These are phyloP conservation scores for Saturnispora besseyi DNA, from an alignment of 805 yeast species.

Conservation along the genomic window DNA sequence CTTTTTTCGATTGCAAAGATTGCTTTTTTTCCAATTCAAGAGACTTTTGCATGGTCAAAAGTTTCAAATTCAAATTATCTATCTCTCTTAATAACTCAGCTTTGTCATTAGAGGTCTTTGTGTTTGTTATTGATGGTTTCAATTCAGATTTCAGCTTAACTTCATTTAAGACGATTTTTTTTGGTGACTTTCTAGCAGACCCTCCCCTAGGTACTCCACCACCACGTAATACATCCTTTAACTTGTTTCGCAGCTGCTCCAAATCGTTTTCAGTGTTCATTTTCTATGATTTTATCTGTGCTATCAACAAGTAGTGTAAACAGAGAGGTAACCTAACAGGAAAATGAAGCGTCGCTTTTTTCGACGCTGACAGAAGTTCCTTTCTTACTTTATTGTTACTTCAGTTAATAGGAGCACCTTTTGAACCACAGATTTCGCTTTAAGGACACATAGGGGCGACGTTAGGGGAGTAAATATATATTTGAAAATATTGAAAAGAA, in stretches of 20 bases:
- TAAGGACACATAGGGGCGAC: background rate
- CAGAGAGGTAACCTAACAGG: background rate
- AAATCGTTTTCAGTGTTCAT: background rate
- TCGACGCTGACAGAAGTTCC: constrained; percentile 1
- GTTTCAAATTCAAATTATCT: constrained; percentile 1
- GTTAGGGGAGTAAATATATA: too few species aligned
- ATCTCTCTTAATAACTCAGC: constrained; percentile 1
- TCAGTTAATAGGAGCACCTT: background rate
- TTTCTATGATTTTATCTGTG: background rate
- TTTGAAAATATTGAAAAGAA: too few species aligned
- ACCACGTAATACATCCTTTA: constrained; percentile 75
- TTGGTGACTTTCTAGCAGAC: background rate
- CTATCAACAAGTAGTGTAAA: background rate
- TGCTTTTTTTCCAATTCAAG: background rate
- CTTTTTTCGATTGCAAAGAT: background rate
- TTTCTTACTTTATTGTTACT: background rate
- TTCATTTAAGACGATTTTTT: background rate
- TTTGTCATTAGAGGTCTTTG: background rate
- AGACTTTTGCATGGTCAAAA: background rate
- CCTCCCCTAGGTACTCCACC: constrained; percentile 36
- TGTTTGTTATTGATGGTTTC: background rate
- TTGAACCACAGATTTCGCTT: background rate
- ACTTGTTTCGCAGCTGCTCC: constrained; percentile 29
- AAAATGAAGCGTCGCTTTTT: constrained; percentile 6
- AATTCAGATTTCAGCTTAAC: background rate